Evolutionary conservation across 2,329 filamentous ascomycete species (phyloP).

Genomic region (Chaetothyriales sp.): DNA sequence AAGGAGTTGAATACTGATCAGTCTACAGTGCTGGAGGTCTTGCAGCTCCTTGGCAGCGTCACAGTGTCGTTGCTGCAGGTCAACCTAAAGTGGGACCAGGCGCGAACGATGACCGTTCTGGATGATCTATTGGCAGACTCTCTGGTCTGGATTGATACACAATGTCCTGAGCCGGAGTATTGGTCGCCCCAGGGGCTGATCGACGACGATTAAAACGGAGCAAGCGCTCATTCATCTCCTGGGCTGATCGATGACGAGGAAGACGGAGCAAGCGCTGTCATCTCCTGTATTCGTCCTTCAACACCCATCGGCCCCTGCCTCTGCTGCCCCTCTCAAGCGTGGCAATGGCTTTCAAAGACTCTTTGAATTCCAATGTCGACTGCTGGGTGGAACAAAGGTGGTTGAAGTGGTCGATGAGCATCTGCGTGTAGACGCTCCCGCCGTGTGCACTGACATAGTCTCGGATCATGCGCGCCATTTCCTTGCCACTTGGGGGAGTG

Average conservation of each 20-base stretch:
- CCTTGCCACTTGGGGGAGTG: constrained; percentile 35
- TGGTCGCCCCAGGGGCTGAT: constrained; percentile 48
- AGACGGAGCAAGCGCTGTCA: constrained; percentile 10
- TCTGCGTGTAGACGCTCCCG: constrained; percentile 66
- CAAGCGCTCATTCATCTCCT: not conserved
- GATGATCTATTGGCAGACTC: constrained; percentile 81
- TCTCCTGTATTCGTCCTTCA: constrained; percentile 43
- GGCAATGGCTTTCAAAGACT: constrained; percentile 64
- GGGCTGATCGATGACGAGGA: constrained; percentile 30
- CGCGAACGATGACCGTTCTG: constrained; percentile 74
- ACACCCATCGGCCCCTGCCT: constrained; percentile 41
- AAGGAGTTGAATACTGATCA: constrained; percentile 94
- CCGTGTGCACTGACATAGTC: constrained; percentile 67
- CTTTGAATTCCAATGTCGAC: constrained; percentile 66
- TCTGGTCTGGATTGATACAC: constrained; percentile 86
- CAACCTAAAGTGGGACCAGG: constrained; percentile 74
- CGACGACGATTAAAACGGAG: constrained; percentile 26
- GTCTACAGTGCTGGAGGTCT: constrained; percentile 78
- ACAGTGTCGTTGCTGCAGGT: constrained; percentile 76
- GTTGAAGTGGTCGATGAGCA: constrained; percentile 83
- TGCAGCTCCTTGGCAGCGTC: constrained; percentile 79
- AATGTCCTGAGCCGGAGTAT: constrained; percentile 78
- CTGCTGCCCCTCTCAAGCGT: constrained; percentile 46
- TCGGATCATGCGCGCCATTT: constrained; percentile 60
- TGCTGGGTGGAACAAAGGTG: constrained; percentile 56